phyloP scores from a whole-genome alignment of 1,139 yeast species.

The Casaregolazyma suthepensis region DNA sequence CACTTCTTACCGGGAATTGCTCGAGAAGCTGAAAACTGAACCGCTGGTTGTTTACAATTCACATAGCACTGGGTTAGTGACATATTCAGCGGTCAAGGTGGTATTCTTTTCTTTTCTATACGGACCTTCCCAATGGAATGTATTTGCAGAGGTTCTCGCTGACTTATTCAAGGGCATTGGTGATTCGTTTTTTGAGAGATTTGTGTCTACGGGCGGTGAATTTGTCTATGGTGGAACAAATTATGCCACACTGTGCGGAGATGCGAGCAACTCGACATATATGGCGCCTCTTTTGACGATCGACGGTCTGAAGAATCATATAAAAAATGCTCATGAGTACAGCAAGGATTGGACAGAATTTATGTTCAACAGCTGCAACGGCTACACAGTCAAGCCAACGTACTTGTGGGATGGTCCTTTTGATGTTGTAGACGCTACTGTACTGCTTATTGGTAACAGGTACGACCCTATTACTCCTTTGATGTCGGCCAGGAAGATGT shows the following conservation, averaged over 20 bases:
- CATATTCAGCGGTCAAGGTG: constrained; percentile 9
- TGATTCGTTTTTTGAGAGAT: constrained; percentile 2
- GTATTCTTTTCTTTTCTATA: constrained; percentile 10
- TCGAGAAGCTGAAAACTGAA: constrained; percentile 8
- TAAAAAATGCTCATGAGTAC: neutral
- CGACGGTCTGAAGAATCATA: constrained; percentile 9
- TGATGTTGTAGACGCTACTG: constrained; percentile 13
- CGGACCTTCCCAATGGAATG: constrained; percentile 10
- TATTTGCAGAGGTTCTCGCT: constrained; percentile 9
- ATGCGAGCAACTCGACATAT: constrained; percentile 9
- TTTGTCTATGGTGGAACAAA: constrained; percentile 8
- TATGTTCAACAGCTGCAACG: constrained; percentile 7
- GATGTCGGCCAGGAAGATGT: constrained; percentile 14
- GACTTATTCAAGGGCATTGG: constrained; percentile 11
- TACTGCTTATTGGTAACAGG: constrained; percentile 15
- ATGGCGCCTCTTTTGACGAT: neutral
- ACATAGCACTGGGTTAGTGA: constrained; percentile 10
- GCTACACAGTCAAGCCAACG: constrained; percentile 9
- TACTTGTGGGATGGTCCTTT: constrained; percentile 17
- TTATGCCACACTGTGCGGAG: constrained; percentile 16
- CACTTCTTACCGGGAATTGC: constrained; percentile 3
- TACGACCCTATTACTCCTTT: constrained; percentile 17
- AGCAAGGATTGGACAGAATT: constrained; percentile 1
- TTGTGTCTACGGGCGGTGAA: neutral
- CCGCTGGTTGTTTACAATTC: constrained; percentile 11